Base-by-base conservation (phyloP, 768 basidiomycete genomes). In the Amanita polypyramis region DNA sequence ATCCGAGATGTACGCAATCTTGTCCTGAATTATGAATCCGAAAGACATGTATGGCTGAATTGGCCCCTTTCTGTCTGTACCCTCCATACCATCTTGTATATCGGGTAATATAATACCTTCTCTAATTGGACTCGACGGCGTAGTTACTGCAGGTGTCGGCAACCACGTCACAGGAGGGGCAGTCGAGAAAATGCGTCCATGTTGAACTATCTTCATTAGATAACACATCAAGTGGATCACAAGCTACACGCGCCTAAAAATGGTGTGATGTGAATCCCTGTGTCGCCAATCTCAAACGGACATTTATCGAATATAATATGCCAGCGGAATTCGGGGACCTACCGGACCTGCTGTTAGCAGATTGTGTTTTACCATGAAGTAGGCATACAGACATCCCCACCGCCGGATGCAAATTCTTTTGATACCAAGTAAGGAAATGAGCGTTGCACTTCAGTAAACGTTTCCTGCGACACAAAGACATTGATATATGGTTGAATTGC, bases 321-420 rank as follows among this genome's bases (percentile, higher is more conserved):
- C 83, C 85, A 93, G 56, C 74, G 72, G 58, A 93, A 82, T 52
- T 85, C 79, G 4, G 90, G 90, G 10, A 93, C 80, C 81, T 91
- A 51, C 14, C 35, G 23, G 33, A 33, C 19, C 30, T 20, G 49
- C 19, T 19, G 14, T 14, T 14, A n/a, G 32, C 12, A 7, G 39
- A 42, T 34, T 29, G 4, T 30, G 12, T 14, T 8, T 42, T 7
- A 27, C 19, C 38, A 20, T 23, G 43, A 12, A 3, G 35, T 35
- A 35, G 9, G 15, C 14, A 25, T 25, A 62, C 73, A 54, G 55
- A 84, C 86, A 65, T 85, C 84, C 33, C 85, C 85, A 29, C 85
- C 80, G 45, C 87, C 83, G n/a, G 85, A 82, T 1, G 84, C 84
- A 53, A 76, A 80, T 51, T 83, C 82, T 57, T 76, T 84, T 5